These are phyloP conservation scores for Trichomonascaceae sp. DNA, from an alignment of 1,139 yeast genomes.

Conservation along the genomic window DNA sequence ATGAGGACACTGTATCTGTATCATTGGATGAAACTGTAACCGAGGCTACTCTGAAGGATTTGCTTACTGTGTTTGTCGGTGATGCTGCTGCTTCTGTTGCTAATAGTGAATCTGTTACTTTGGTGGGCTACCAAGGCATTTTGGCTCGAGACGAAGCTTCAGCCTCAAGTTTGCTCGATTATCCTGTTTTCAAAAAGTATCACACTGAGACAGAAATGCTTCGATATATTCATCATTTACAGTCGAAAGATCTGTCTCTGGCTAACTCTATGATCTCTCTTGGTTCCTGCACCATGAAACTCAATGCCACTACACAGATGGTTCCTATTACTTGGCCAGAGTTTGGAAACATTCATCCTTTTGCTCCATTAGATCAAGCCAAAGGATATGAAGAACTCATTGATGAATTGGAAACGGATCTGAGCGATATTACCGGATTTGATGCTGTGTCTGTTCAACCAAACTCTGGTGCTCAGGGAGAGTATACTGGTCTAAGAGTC, in stretches of 20 bases:
- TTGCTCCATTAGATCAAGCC: conserved; percentile 84
- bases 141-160: conserved; percentile 43
- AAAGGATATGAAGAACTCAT: conserved; percentile 73
- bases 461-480: conserved; percentile 98
- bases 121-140: conserved; percentile 41
- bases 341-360: conserved; percentile 82
- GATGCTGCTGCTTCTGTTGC: conserved; percentile 14
- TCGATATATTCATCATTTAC: conserved; percentile 80
- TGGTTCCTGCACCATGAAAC: conserved; percentile 97
- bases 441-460: conserved; percentile 91
- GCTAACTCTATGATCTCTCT: conserved; percentile 97
- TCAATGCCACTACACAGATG: conserved; percentile 94
- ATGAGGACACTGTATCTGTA: conserved; percentile 57
- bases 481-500: conserved; percentile 86
- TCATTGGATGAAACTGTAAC: conserved; percentile 85
- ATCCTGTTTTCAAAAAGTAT: conserved; percentile 77
- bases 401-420: conserved; percentile 70
- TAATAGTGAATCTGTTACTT: conserved; percentile 12
- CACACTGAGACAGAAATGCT: conserved; percentile 94
- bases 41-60: conserved; percentile 50
- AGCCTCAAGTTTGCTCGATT: conserved; percentile 54
- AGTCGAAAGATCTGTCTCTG: conserved; percentile 81
- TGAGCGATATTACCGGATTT: conserved; percentile 93
- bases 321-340: conserved; percentile 93
- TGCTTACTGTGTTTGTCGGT: conserved; percentile 34